A percentile compares a stretch with the other conserved stretches of the same genome.
These are phyloP conservation scores for Trichoderma citrinoviride DNA, from an alignment of 2,329 filamentous ascomycete species.

Conservation along the genomic window DNA sequence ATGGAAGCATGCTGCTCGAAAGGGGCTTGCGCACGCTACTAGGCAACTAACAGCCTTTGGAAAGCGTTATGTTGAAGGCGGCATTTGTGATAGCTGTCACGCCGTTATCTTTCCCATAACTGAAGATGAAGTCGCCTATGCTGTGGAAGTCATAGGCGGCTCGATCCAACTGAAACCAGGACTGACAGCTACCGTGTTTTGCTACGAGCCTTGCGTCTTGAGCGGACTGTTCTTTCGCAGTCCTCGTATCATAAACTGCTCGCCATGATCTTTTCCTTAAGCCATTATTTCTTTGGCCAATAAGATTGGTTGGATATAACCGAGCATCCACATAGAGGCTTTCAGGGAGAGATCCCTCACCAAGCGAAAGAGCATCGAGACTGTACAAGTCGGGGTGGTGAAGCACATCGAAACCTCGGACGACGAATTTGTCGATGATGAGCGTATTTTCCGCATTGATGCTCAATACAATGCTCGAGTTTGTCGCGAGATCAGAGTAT, in stretches of 20 bases:
- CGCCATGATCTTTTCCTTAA: slow-evolving; percentile 32
- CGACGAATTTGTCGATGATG: not conserved
- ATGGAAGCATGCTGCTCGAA: no score
- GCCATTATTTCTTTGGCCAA: slow-evolving; percentile 3
- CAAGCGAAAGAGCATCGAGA: not conserved
- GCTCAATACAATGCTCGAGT: not conserved
- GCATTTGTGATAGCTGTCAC: not conserved
- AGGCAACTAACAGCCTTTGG: not conserved
- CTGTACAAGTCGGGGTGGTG: not conserved
- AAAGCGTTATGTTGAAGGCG: not conserved
- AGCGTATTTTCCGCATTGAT: not conserved
- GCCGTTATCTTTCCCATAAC: not conserved
- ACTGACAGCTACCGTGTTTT: slow-evolving; percentile 31
- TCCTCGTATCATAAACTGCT: slow-evolving; percentile 31
- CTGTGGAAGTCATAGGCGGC: slow-evolving; percentile 34
- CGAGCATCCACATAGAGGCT: not conserved
- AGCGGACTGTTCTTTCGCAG: slow-evolving; percentile 22
- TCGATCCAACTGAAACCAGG: slow-evolving; percentile 36
- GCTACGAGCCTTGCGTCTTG: slow-evolving; percentile 31
- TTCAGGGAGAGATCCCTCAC: not conserved
- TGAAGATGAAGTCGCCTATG: slow-evolving; percentile 29
- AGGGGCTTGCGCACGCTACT: no score
- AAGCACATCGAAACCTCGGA: not conserved
- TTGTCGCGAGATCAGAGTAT: not conserved
- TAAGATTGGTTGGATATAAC: not conserved